Evolutionary conservation across 306 rosid genomes (phyloP).

Genomic region (Cicer bijugum): DNA sequence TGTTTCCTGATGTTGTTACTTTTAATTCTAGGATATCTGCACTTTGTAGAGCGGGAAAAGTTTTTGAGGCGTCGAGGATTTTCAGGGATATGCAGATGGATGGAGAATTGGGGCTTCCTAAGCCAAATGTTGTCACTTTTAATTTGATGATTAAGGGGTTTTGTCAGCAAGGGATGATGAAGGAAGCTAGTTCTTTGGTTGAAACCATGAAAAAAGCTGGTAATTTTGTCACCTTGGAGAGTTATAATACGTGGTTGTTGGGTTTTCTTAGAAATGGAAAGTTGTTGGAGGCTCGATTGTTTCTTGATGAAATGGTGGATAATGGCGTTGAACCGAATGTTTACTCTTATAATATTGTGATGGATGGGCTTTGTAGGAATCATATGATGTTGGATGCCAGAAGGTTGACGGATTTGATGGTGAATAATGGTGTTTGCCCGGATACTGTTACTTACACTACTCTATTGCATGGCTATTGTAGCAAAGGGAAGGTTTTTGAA

Average conservation of each 20-base stretch:
- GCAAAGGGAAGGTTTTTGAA: conserved; percentile 68
- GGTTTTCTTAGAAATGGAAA: conserved; percentile 69
- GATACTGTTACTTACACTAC: conserved; percentile 76
- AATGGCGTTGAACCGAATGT: conserved; percentile 63
- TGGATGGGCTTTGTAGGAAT: conserved; percentile 75
- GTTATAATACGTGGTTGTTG: conserved; percentile 79
- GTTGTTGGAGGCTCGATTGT: conserved; percentile 65
- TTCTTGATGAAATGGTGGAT: conserved; percentile 71
- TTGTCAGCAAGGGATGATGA: conserved; percentile 75
- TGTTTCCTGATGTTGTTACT: conserved; percentile 77
- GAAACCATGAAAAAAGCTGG: conserved; percentile 61
- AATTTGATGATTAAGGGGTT: conserved; percentile 85
- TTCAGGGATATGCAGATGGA: conserved; percentile 88
- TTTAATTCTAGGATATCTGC: conserved; percentile 92
- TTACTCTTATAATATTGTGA: conserved; percentile 75
- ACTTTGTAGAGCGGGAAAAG: conserved; percentile 71
- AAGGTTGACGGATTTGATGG: conserved; percentile 64
- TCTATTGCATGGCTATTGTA: conserved; percentile 80
- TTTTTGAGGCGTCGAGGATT: conserved; percentile 86
- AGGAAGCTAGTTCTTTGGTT: conserved; percentile 72
- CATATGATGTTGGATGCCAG: conserved; percentile 80
- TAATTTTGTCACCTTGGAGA: conserved; percentile 53
- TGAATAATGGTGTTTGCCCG: conserved; percentile 59
- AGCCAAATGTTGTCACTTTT: conserved; percentile 68
- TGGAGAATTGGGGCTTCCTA: conserved; percentile 77